Conservation (phyloP, 495 filamentous ascomycete genomes). For the Usnea hakonensis region DNA sequence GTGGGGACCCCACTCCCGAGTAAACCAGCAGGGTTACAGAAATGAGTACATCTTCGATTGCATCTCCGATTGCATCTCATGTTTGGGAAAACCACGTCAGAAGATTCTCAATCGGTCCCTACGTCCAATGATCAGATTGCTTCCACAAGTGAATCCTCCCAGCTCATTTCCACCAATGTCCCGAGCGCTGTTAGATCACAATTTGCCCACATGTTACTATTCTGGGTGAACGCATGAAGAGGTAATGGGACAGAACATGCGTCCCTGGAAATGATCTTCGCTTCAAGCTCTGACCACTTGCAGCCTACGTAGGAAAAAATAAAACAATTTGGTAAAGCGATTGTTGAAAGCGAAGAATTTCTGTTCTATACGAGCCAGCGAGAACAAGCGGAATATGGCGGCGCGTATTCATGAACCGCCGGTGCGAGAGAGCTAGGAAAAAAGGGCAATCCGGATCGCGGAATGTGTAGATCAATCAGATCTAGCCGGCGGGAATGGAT, state of each 20-base stretch:
- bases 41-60: neutral
- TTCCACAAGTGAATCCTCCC: neutral
- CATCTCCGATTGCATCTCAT: slow-evolving; percentile 5
- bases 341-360: neutral
- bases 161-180: neutral
- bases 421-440: slow-evolving; percentile 13
- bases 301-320: neutral
- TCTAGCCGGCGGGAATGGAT: neutral
- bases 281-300: neutral
- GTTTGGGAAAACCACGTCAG: neutral
- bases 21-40: neutral
- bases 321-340: neutral
- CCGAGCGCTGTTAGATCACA: neutral
- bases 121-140: neutral
- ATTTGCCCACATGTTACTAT: neutral
- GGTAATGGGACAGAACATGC: neutral
- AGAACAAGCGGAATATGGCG: slow-evolving; percentile 8
- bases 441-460: slow-evolving; percentile 9
- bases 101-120: neutral
- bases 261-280: neutral
- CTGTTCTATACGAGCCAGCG: slow-evolving; percentile 14
- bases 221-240: neutral
- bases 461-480: slow-evolving; percentile 6
- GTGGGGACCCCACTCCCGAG: slow-evolving; percentile 5
- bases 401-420: slow-evolving; percentile 9